These are phyloP conservation scores for Orbilia brochopaga DNA, from an alignment of 2,329 filamentous ascomycete genomes.

Conservation along the genomic window DNA sequence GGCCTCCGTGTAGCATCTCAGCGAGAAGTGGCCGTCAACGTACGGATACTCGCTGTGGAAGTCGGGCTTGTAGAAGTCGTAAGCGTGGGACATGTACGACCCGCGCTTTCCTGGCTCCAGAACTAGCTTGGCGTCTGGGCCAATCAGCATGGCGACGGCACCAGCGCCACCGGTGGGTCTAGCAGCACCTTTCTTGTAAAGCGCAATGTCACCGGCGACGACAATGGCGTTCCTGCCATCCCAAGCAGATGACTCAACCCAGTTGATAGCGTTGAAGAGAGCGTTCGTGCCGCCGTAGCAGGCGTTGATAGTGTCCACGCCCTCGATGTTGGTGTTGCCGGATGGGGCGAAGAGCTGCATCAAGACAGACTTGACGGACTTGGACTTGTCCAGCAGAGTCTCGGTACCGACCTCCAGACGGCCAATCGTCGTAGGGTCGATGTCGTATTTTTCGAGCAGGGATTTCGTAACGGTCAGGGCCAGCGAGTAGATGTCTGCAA, in stretches of 20 bases:
- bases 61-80: slow-evolving; percentile 91
- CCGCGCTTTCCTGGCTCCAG: slow-evolving; percentile 79
- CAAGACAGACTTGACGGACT: slow-evolving; percentile 85
- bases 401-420: slow-evolving; percentile 85
- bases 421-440: slow-evolving; percentile 78
- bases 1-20: slow-evolving; percentile 80
- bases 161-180: slow-evolving; percentile 82
- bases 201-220: slow-evolving; percentile 79
- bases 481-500: slow-evolving; percentile 82
- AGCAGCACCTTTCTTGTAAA: slow-evolving; percentile 82
- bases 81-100: slow-evolving; percentile 80
- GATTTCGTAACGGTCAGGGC: slow-evolving; percentile 77
- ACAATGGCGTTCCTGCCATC: slow-evolving; percentile 82
- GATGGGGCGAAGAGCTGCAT: slow-evolving; percentile 78
- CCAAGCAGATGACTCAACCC: slow-evolving; percentile 86
- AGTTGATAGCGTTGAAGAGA: slow-evolving; percentile 81
- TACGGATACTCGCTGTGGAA: slow-evolving; percentile 85
- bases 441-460: slow-evolving; percentile 80
- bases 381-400: slow-evolving; percentile 86
- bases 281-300: slow-evolving; percentile 88
- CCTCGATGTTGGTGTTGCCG: slow-evolving; percentile 82
- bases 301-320: slow-evolving; percentile 81
- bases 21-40: slow-evolving; percentile 81
- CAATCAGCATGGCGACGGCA: slow-evolving; percentile 77
- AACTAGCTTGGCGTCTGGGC: slow-evolving; percentile 76